Conservation (phyloP, 768 basidiomycete species). For the Sporobolomyces pararoseus region DNA sequence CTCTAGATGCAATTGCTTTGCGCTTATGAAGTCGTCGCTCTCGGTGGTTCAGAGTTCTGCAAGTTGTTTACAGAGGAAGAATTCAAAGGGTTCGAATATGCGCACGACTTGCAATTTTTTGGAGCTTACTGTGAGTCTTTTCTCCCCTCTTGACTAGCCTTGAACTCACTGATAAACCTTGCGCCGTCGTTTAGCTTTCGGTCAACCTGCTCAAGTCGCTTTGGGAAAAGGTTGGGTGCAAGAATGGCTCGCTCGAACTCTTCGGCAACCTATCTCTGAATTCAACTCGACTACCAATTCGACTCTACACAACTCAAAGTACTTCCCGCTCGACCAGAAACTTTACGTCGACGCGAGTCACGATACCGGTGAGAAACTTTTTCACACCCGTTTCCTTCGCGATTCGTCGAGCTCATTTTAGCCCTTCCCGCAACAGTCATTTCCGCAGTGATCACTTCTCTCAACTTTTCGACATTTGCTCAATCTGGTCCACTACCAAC, state of each 20-base stretch:
- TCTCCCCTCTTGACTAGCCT: no score
- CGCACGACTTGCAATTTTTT: slow-evolving; percentile 49
- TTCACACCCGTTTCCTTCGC: slow-evolving; percentile 36
- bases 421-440: slow-evolving; percentile 14
- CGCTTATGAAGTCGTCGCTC: slow-evolving; percentile 75
- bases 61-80: slow-evolving; percentile 48
- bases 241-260: slow-evolving; percentile 76
- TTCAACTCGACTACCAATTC: slow-evolving; percentile 82
- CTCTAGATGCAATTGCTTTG: slow-evolving; percentile 57
- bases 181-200: slow-evolving; percentile 57
- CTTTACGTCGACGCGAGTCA: slow-evolving; percentile 53
- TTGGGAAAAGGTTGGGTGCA: slow-evolving; percentile 54
- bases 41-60: slow-evolving; percentile 52
- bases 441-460: slow-evolving; percentile 47
- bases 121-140: slow-evolving; percentile 33
- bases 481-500: slow-evolving; percentile 45
- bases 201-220: slow-evolving; percentile 68
- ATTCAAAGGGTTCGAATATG: slow-evolving; percentile 38
- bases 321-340: slow-evolving; percentile 48
- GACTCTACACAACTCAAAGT: slow-evolving; percentile 58
- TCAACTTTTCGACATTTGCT: slow-evolving; percentile 50
- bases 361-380: slow-evolving; percentile 43
- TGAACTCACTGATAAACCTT: background rate
- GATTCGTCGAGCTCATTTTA: slow-evolving; percentile 9
- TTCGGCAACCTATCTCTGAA: slow-evolving; percentile 57